Evolutionary conservation across 148 eudicot species (phyloP).

Genomic region (Rhododendron ovatum): DNA sequence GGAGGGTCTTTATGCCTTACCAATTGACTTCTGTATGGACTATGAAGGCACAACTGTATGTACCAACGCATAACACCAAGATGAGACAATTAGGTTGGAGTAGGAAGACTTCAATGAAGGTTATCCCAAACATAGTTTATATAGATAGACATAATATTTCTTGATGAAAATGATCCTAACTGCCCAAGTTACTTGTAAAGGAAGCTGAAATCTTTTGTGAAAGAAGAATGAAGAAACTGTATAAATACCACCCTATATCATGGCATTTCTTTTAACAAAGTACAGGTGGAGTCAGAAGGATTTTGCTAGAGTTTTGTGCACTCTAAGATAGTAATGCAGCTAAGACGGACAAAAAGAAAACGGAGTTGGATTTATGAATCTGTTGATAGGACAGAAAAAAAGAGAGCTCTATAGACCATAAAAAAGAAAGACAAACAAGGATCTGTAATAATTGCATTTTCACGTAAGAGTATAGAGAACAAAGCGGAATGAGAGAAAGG

Average conservation of each 20-base stretch:
- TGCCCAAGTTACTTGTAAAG: not conserved
- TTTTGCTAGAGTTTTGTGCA: not conserved
- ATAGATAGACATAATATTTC: not conserved
- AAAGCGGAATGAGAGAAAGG: too few relatives aligned
- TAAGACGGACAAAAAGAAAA: not conserved
- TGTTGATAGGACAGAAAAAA: not conserved
- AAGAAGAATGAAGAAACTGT: not conserved
- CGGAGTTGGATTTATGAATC: not conserved
- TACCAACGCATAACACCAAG: not conserved
- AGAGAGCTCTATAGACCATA: not conserved
- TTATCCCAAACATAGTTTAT: not conserved
- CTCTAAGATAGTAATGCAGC: not conserved
- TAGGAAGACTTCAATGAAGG: not conserved
- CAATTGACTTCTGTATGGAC: not conserved
- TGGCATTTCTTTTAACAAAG: not conserved
- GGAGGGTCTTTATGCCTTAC: not conserved
- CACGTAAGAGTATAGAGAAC: too few relatives aligned
- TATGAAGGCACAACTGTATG: not conserved
- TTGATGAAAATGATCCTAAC: not conserved
- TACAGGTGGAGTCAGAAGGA: not conserved
- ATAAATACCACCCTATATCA: not conserved
- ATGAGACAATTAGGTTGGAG: not conserved
- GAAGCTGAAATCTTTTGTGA: not conserved
- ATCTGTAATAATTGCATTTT: not conserved
- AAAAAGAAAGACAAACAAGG: not conserved